Base-by-base conservation (phyloP, 1,284 basidiomycete species). In the Sphagnurus paluster region DNA sequence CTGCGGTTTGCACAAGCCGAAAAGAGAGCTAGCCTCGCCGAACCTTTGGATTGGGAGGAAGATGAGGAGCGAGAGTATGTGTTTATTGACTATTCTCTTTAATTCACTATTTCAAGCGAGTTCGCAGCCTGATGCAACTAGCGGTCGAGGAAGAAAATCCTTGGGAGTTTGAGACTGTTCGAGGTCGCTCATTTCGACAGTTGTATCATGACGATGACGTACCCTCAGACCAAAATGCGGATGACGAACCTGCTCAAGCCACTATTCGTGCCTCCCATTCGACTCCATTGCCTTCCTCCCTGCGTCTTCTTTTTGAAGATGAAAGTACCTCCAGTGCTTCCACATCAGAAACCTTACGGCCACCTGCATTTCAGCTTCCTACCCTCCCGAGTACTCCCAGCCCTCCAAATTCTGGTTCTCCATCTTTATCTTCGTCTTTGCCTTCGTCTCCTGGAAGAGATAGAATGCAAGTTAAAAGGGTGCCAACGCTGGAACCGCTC, bases 91-190 rank as follows among this genome's bases (percentile, higher is more conserved):
- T 9, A 42, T 28, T 38, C 21, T 19, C 30, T 37, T n/a, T 44
- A 20, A 33, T 16, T 46, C 28, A 13, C 38, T 30, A 11, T 20
- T 23, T 29, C 44, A 42, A 40, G 23, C n/a, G n/a, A n/a, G n/a
- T n/a, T 34, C 24, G 14, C 39, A 74, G 73, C 40, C 59, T 72
- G 36, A 58, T 63, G 46, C 48, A 56, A 20, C 46, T 59, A 35
- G 29, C 57, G 35, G 53, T 61, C 17, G 66, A 73, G 29, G 74
- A 80, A n/a, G 73, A 77, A 38, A 74, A 76, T 48, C 67, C 71
- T 40, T 90, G 87, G 87, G 83, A 87, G 58, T 90, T 90, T 56
- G 88, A 90, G 42, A 88, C 87, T 0, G 68, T 89, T 25, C 74
- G 81, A 36, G 75, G 74, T 16, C 70, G 66, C 33, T 62, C 68